Percentiles rank a stretch among this genome's conserved stretches.
These are phyloP conservation scores for Pestalotiopsis sp. DNA, from an alignment of 2,329 filamentous ascomycete genomes.

Conservation along the genomic window DNA sequence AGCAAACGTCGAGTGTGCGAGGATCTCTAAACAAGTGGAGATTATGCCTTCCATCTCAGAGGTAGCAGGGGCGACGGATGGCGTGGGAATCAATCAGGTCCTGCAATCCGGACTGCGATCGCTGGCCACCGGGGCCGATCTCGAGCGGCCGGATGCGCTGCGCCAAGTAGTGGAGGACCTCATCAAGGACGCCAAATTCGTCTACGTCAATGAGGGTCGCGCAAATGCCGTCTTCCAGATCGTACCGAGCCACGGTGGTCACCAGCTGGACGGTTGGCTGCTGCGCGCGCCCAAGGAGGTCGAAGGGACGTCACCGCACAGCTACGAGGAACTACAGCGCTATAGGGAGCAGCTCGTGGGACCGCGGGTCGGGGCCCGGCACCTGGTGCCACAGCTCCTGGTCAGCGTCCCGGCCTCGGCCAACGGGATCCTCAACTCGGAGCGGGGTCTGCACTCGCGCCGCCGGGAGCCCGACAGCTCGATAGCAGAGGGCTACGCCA, in stretches of 20 bases:
- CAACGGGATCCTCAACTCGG: conserved; percentile 58
- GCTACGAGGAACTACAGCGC: conserved; percentile 40
- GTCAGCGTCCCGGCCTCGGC: conserved; percentile 31
- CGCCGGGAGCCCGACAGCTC: conserved; percentile 23
- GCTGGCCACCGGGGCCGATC: neutral
- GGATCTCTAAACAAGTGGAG: neutral
- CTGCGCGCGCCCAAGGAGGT: conserved; percentile 63
- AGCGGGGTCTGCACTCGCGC: conserved; percentile 45
- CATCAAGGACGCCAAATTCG: conserved; percentile 25
- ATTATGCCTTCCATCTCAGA: neutral
- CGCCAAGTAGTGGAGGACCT: conserved; percentile 7
- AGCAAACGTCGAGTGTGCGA: neutral
- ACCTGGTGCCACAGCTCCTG: conserved; percentile 34
- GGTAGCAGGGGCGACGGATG: neutral
- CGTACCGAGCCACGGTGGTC: conserved; percentile 32
- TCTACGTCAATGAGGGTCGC: conserved; percentile 67
- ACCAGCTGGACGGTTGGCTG: conserved; percentile 45
- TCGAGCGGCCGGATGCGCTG: neutral
- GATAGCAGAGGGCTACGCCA: conserved; percentile 63
- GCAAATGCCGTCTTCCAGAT: conserved; percentile 77
- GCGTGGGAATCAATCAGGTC: neutral
- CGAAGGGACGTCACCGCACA: conserved; percentile 48
- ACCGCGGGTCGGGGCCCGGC: conserved; percentile 39
- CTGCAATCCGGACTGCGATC: neutral
- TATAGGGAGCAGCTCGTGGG: conserved; percentile 60